Evolutionary conservation across 2,329 filamentous ascomycete species (phyloP), one percentile per base, ranked within the genome.

Genomic region (Fusarium agapanthi): DNA sequence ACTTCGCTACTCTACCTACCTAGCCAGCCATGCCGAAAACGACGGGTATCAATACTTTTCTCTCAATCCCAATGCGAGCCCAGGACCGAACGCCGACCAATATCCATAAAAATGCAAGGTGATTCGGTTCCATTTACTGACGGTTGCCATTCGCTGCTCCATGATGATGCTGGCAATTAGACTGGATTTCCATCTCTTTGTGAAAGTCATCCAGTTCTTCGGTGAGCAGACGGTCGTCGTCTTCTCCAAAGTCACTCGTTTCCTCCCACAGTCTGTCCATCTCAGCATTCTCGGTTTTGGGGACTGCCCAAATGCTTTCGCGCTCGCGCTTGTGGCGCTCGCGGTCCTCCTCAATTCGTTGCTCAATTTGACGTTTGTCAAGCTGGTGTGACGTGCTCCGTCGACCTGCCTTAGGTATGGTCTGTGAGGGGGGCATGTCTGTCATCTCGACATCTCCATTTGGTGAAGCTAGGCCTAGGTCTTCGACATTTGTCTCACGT

Each of bases 291-390:
- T 88, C 86, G 14, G 75, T 77, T 14, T 88, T 87, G 35, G 89
- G 89, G 6, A 97, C 91, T 1, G 95, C 94, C 96, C 97, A 99
- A 71, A 97, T 97, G 76, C 91, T 95, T 83, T 99, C 96, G 28
- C 96, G 86, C 77, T 95, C 85, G 47, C 95, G 86, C 86, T 99
- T 99, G 82, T 99, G 97, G 47, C 96, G 87, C 81, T 99, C 96
- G 7, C 96, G 87, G 81, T 99, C 96, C 83, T 99, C 97, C 77
- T 99, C 97, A 71, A 99, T 97, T 44, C 96, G 88, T 84, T 98
- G 95, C 83, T 98, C 95, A 59, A 98, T 93, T 83, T 97, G 93
- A 62, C 92, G 89, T 83, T 95, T 96, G 78, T 98, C 94, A 57
- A 96, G 81, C 22, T 84, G 81, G 34, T 83, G 81, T 10, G 80